Conservation (phyloP, 2,329 filamentous ascomycete species). For the Bipolaris sorokiniana region DNA sequence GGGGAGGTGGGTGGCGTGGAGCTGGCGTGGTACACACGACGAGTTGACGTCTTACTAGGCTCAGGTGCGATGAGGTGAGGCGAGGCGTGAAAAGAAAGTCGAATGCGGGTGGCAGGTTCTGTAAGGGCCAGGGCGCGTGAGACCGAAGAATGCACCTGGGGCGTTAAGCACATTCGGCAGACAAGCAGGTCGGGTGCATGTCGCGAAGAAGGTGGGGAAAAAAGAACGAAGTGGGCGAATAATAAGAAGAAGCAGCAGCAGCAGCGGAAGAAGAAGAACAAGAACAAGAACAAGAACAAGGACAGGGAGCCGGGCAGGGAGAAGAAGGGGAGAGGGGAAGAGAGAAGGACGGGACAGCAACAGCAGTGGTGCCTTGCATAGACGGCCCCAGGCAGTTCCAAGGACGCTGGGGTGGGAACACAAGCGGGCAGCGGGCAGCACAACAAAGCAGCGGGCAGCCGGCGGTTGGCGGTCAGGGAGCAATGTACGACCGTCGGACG, state of each 20-base stretch:
- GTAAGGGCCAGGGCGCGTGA: slow-evolving; percentile 9
- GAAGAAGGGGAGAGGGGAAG: slow-evolving; percentile 7
- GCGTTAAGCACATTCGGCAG: slow-evolving; percentile 18
- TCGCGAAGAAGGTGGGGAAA: slow-evolving; percentile 21
- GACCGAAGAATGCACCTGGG: slow-evolving; percentile 12
- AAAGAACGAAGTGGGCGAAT: slow-evolving; percentile 6
- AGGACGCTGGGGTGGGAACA: slow-evolving; percentile 31
- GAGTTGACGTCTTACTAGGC: slow-evolving; percentile 22
- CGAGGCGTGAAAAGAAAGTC: slow-evolving; percentile 28
- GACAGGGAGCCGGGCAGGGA: neutral
- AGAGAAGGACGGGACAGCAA: slow-evolving; percentile 20
- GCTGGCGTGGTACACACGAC: slow-evolving; percentile 34
- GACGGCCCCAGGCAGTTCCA: slow-evolving; percentile 32
- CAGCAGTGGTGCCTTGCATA: slow-evolving; percentile 46
- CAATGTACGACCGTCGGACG: slow-evolving; percentile 36
- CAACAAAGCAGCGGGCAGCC: slow-evolving; percentile 32
- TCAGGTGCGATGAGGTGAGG: slow-evolving; percentile 20
- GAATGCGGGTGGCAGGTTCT: slow-evolving; percentile 8
- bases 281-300: neutral
- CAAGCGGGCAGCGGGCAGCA: slow-evolving; percentile 25
- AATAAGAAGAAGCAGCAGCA: too few species aligned
- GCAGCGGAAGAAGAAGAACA: slow-evolving; percentile 21
- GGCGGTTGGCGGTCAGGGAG: slow-evolving; percentile 34
- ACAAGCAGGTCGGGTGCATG: slow-evolving; percentile 28
- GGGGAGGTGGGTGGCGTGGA: slow-evolving; percentile 28